Evolutionary conservation across 2,329 filamentous ascomycete species (phyloP).

Genomic region (Talaromyces sp.): DNA sequence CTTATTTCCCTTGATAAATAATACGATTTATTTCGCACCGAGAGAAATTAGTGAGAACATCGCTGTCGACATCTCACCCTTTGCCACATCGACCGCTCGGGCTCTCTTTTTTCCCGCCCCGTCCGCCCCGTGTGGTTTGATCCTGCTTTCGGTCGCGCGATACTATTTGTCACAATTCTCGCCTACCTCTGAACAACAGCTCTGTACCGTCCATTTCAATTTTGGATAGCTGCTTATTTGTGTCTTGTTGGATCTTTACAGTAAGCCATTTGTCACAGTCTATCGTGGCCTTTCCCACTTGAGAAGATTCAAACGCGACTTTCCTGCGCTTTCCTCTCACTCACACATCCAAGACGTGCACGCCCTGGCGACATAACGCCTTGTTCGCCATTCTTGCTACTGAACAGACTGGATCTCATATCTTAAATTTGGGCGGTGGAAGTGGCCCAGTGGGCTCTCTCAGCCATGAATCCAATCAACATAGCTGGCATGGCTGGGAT

Average conservation of each 20-base stretch:
- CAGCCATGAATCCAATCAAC: conserved; percentile 53
- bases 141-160: conserved; percentile 22
- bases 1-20: neutral
- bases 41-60: neutral
- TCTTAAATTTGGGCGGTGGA: conserved; percentile 28
- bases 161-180: neutral
- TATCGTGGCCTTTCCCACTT: neutral
- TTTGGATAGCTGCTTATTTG: neutral
- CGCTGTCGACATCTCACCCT: neutral
- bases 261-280: neutral
- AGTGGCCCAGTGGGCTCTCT: conserved; percentile 34
- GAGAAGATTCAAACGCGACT: neutral
- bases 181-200: neutral
- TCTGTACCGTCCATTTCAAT: neutral
- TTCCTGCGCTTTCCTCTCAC: neutral
- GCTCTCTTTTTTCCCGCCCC: conserved; percentile 2
- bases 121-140: conserved; percentile 13
- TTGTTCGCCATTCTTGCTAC: conserved; percentile 18
- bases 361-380: neutral
- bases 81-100: conserved; percentile 6
- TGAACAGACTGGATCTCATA: conserved; percentile 24
- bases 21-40: neutral
- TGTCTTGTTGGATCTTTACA: neutral
- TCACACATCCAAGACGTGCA: neutral
- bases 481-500: conserved; percentile 57